Evolutionary conservation across 2,329 filamentous ascomycete species (phyloP).

Genomic region (Parastagonospora avenae): DNA sequence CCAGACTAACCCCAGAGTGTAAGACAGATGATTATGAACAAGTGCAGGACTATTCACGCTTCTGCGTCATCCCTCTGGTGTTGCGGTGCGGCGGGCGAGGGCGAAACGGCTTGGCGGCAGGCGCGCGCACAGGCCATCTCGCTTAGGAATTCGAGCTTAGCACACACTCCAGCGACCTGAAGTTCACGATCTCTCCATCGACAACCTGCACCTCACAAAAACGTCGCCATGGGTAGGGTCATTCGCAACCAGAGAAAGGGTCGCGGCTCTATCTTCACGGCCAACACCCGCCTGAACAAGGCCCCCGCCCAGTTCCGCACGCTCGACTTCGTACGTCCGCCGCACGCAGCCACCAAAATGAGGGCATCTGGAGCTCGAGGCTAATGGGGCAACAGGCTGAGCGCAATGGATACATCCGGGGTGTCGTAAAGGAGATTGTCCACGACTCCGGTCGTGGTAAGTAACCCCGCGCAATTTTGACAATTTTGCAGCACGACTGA

Average conservation of each 20-base stretch:
- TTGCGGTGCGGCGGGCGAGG: too few species aligned
- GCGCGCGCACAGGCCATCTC: too few species aligned
- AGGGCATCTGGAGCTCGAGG: constrained; percentile 35
- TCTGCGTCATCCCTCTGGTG: too few species aligned
- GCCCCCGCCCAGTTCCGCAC: constrained; percentile 92
- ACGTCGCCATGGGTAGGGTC: constrained; percentile 65
- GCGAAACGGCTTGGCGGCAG: too few species aligned
- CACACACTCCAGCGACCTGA: too few species aligned
- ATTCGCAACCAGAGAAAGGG: constrained; percentile 75
- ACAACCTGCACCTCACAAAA: constrained; percentile 36
- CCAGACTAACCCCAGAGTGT: too few species aligned
- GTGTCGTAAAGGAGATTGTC: constrained; percentile 98
- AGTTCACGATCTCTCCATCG: constrained; percentile 3
- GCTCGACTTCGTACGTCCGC: constrained; percentile 75
- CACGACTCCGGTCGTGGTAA: constrained; percentile 97
- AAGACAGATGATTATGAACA: too few species aligned
- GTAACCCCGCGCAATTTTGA: constrained; percentile 19
- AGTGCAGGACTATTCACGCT: too few species aligned
- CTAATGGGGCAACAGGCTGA: constrained; percentile 61
- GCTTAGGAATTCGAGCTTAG: too few species aligned
- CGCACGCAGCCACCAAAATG: constrained; percentile 28
- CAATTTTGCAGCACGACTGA: constrained; percentile 21
- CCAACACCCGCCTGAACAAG: constrained; percentile 78
- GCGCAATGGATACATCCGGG: constrained; percentile 96
- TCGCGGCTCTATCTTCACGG: constrained; percentile 78